Evolutionary conservation across 2,329 filamentous ascomycete species (phyloP), one percentile per base, ranked within the genome.

Genomic region (Cordyceps cateniannulata): DNA sequence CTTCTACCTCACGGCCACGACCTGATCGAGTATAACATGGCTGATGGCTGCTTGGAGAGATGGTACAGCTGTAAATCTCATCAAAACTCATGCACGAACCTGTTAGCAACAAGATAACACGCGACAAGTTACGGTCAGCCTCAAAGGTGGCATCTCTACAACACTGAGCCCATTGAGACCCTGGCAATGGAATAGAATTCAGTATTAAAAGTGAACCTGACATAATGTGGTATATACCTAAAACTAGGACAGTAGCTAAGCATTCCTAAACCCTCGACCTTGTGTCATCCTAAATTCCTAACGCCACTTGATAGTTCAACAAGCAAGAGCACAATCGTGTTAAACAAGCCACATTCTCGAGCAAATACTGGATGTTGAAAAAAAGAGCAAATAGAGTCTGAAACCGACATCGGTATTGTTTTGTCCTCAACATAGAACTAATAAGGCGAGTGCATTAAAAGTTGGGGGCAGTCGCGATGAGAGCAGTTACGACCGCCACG

Each of bases 391-490:
- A 20, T 9, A 18, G 16, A 14, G 16, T 40, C 10, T 5, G 10
- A 40, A 40, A 40, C 5, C 35, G 29, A 51, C 29, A 29, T 38
- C 12, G 35, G 35, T 12, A 38, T 38, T 3, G 35, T 3, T 12
- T 29, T 38, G 35, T 38, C 35, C 35, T 25, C 45, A 48, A 25
- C 12, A 5, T 12, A 48, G 45, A 4, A 16, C 18, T 3, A n/a
- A 29, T 14, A 53, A 53, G 35, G 5, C 29, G 14, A 27, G 25
- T 4, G 5, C 1, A 48, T 66, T 45, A 70, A 20, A 69, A 61
- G 1, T 59, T 62, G 3, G 74, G 74, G 3, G 74, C 74, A 3
- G 73, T 76, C 22, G 72, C 74, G 55, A 76, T 76, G 40, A 76
- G 63, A 3, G 72, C 74, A 25, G 73, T 72, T 69, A 76, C 71